Percentiles rank a stretch among this genome's conserved stretches.
These are phyloP conservation scores for Leucosporidium scottii DNA, from an alignment of 768 basidiomycete genomes.

Conservation along the genomic window DNA sequence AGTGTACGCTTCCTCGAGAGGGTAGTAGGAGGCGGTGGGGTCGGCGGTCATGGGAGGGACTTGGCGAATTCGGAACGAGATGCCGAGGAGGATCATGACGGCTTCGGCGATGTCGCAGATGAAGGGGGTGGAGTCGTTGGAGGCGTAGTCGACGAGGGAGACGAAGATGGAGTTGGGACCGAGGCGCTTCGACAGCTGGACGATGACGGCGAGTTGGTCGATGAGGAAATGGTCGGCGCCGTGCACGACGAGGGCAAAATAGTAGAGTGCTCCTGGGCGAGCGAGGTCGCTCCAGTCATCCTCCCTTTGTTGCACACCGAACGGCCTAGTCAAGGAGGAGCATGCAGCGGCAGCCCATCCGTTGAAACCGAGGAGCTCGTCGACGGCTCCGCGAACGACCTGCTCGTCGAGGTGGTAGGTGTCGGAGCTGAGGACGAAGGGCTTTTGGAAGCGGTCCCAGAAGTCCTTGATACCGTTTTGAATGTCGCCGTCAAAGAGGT, in stretches of 20 bases:
- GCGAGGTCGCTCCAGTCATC: slow-evolving; percentile 84
- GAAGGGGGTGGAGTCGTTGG: slow-evolving; percentile 88
- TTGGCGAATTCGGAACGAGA: slow-evolving; percentile 86
- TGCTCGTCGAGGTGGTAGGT: slow-evolving; percentile 86
- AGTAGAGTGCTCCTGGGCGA: slow-evolving; percentile 76
- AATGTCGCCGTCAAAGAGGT: slow-evolving; percentile 69
- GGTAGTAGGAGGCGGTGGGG: slow-evolving; percentile 83
- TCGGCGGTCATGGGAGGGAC: slow-evolving; percentile 89
- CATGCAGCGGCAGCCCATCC: slow-evolving; percentile 97
- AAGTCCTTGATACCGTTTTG: slow-evolving; percentile 73
- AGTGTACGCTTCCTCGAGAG: slow-evolving; percentile 87
- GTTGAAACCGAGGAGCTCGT: slow-evolving; percentile 87
- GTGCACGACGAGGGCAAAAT: slow-evolving; percentile 88
- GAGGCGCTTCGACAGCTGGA: slow-evolving; percentile 85
- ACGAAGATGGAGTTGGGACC: slow-evolving; percentile 88
- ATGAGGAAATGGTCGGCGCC: slow-evolving; percentile 98
- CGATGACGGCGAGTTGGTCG: slow-evolving; percentile 95
- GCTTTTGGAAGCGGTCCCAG: slow-evolving; percentile 86
- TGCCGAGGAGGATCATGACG: slow-evolving; percentile 82
- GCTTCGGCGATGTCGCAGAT: slow-evolving; percentile 91
- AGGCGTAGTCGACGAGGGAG: slow-evolving; percentile 95
- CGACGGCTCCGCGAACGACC: slow-evolving; percentile 77
- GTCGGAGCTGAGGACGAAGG: slow-evolving; percentile 75
- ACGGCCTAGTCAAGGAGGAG: slow-evolving; percentile 87
- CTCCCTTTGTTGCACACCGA: slow-evolving; percentile 75